Evolutionary conservation across 2,329 filamentous ascomycete genomes (phyloP), one percentile per base, ranked within the genome.

Genomic region (Diaporthe eres): DNA sequence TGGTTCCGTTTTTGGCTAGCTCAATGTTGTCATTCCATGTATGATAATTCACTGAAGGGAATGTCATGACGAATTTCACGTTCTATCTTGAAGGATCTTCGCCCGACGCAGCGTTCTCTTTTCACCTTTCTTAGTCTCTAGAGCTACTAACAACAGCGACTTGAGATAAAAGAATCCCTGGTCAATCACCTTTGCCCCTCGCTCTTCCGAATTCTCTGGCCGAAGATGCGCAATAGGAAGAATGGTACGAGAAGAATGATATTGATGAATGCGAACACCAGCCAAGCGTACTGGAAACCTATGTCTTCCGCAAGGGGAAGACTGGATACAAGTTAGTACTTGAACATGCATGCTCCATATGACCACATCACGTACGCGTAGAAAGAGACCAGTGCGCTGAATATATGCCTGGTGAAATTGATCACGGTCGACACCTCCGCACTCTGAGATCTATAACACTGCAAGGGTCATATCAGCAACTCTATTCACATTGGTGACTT

Each of bases 381-480:
- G 42, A 65, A 65, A 34, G 61, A 65, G 28, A 65, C 42, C 42
- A 65, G 42, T 19, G 61, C 44, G 44, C 61, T 51, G 44, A 67
- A 67, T 10, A 67, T 51, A 6, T 67, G 61, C 25, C 61, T 67
- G 2, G 28, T 34, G 8, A 67, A 67, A 28, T 67, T 67, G 28
- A 67, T 67, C 4, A 67, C 61, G 1, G 61, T 67, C 1, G 42
- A 49, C 0, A 67, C 61, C n/a, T 67, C 61, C 3, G 61, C 61
- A 31, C 61, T 67, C 12, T 25, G 61, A 34, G 44, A 67, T 67
- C 61, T 34, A n/a, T 67, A 67, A 19, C 61, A 67, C 61, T 67
- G 28, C 60, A 47, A 19, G 7, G 1, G 1, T 7, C 6, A 49
- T 22, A 7, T 67, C 61, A 67, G 61, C 25, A 51, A 37, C 5